phyloP scores from a whole-genome alignment of 75 land plant genomes.

The Sequoia sempervirens region DNA sequence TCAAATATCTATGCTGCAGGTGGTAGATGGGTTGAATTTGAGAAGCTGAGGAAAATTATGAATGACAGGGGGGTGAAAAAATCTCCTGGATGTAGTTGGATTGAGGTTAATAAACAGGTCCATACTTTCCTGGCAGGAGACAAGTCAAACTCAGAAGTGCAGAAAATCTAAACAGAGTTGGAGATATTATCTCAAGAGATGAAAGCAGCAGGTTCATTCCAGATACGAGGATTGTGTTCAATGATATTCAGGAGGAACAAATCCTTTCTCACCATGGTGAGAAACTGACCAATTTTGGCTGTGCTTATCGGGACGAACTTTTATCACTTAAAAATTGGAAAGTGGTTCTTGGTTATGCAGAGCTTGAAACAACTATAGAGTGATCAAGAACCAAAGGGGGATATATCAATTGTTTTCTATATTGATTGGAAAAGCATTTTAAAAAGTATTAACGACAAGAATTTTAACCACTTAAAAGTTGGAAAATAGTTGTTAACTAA shows the following conservation, averaged over 20 bases:
- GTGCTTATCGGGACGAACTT: no score
- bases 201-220: background rate
- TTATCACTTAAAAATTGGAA: no score
- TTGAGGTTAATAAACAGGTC: conserved; percentile 3
- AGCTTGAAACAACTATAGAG: no score
- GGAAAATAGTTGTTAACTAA: no score
- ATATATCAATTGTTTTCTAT: no score
- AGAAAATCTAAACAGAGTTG: background rate
- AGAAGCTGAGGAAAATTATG: conserved; percentile 10
- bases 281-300: background rate
- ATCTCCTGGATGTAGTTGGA: conserved; percentile 8
- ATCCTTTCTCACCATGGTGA: background rate
- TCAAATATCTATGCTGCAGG: conserved; percentile 7
- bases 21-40: background rate
- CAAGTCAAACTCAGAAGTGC: background rate
- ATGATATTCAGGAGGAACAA: background rate
- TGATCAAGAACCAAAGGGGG: no score
- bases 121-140: background rate
- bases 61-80: conserved; percentile 4
- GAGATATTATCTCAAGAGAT: background rate
- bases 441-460: no score
- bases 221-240: background rate
- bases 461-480: no score
- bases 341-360: no score
- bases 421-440: no score